Percentiles rank a stretch among this genome's conserved stretches.
phyloP scores from a whole-genome alignment of 139 green algal genomes.

The Pleodorina starrii region DNA sequence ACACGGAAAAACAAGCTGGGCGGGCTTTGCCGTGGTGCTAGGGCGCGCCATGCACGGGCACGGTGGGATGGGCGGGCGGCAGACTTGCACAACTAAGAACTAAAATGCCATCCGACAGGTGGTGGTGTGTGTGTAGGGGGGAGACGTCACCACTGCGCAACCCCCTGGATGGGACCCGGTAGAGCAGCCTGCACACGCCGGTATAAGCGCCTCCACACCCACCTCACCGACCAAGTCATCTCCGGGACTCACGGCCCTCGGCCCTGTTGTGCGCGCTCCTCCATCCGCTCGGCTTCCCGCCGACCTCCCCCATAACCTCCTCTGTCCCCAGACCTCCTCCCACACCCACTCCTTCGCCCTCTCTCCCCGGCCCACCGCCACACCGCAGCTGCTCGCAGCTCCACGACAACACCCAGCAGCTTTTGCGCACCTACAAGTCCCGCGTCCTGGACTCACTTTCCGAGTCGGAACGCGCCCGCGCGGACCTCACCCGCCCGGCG shows the following conservation, averaged over 20 bases:
- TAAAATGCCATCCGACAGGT: background rate
- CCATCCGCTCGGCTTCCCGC: background rate
- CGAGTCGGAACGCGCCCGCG: background rate
- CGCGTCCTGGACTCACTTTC: background rate
- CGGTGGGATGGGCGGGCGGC: background rate
- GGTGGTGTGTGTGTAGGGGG: too few relatives aligned
- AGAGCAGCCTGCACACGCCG: too few relatives aligned
- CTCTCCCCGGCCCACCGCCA: too few relatives aligned
- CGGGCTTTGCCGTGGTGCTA: background rate
- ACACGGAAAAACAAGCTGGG: background rate
- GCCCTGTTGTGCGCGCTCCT: background rate
- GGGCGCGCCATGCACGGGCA: background rate
- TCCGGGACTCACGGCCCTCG: background rate
- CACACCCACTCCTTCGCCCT: too few relatives aligned
- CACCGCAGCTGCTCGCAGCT: conserved; percentile 17
- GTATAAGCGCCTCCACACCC: too few relatives aligned
- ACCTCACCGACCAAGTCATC: background rate
- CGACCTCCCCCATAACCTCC: too few relatives aligned
- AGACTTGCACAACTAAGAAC: too few relatives aligned
- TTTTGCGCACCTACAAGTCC: background rate
- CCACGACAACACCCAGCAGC: conserved; percentile 21
- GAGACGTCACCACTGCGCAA: too few relatives aligned
- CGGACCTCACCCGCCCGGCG: conserved; percentile 9
- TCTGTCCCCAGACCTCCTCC: too few relatives aligned
- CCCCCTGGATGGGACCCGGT: too few relatives aligned